Percentiles rank a stretch among this genome's conserved stretches.
Conservation (phyloP, 2,329 filamentous ascomycete species). For the Corynespora cassiicola region DNA sequence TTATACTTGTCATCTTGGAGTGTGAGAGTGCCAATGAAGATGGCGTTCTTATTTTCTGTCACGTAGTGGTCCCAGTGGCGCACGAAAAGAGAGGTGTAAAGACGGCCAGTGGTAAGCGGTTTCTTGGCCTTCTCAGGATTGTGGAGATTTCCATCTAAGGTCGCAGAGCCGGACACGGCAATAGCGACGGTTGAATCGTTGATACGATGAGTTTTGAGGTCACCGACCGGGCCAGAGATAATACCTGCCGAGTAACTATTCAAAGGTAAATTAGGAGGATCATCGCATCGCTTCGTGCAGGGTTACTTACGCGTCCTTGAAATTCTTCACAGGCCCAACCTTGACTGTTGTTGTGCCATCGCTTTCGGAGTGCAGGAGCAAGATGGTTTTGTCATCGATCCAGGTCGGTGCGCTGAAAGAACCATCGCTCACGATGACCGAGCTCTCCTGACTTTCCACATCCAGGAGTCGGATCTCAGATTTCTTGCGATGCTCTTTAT, state of each 20-base stretch:
- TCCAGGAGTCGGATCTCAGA: constrained; percentile 75
- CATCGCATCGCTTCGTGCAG: background rate
- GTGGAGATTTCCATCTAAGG: constrained; percentile 72
- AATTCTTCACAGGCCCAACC: constrained; percentile 40
- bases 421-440: constrained; percentile 68
- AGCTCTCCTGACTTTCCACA: constrained; percentile 69
- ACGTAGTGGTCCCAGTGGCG: constrained; percentile 85
- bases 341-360: constrained; percentile 48
- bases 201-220: constrained; percentile 54
- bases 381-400: constrained; percentile 73
- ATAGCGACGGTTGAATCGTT: constrained; percentile 49
- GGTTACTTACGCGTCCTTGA: constrained; percentile 37
- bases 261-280: constrained; percentile 7
- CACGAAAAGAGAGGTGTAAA: constrained; percentile 78
- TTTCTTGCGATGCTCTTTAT: constrained; percentile 70
- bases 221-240: constrained; percentile 54
- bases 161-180: constrained; percentile 66
- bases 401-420: constrained; percentile 76
- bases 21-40: constrained; percentile 73
- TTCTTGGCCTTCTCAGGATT: constrained; percentile 68
- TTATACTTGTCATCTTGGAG: constrained; percentile 36
- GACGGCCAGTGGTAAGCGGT: constrained; percentile 67
- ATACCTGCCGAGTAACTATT: constrained; percentile 50
- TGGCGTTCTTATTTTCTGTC: constrained; percentile 70
- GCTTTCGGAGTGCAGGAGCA: constrained; percentile 56